phyloP scores from a whole-genome alignment of 2,329 filamentous ascomycete species.

The Sarocladium oryzae region DNA sequence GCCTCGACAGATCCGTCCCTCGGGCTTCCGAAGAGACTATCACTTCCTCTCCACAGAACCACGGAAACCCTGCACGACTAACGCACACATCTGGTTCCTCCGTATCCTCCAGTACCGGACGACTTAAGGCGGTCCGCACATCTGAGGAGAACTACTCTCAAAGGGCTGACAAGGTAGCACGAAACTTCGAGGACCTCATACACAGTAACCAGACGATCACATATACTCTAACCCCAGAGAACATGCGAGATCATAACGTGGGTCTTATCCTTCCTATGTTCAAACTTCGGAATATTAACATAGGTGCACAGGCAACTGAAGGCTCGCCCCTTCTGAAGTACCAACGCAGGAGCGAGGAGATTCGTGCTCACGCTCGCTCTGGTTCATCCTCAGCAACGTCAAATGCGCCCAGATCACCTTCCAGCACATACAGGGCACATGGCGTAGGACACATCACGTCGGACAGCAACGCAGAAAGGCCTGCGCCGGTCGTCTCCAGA shows the following conservation, averaged over 20 bases:
- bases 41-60: slow-evolving; percentile 18
- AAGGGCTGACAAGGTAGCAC: slow-evolving; percentile 50
- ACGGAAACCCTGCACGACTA: slow-evolving; percentile 24
- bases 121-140: slow-evolving; percentile 45
- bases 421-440: neutral
- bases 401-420: neutral
- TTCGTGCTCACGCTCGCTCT: slow-evolving; percentile 33
- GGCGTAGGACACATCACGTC: neutral
- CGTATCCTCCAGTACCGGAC: slow-evolving; percentile 41
- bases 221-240: slow-evolving; percentile 74
- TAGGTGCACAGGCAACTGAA: neutral
- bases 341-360: slow-evolving; percentile 38
- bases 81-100: slow-evolving; percentile 46
- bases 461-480: neutral
- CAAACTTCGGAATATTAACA: neutral
- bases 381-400: slow-evolving; percentile 31
- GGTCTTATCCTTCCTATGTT: slow-evolving; percentile 23
- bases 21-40: slow-evolving; percentile 5
- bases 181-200: slow-evolving; percentile 72
- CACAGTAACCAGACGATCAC: slow-evolving; percentile 77
- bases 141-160: slow-evolving; percentile 50
- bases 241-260: slow-evolving; percentile 71
- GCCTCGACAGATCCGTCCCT: neutral
- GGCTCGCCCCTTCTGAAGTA: neutral
- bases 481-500: neutral